Base-by-base conservation (phyloP, 169 alveolate species). In the Blepharisma undulans region DNA sequence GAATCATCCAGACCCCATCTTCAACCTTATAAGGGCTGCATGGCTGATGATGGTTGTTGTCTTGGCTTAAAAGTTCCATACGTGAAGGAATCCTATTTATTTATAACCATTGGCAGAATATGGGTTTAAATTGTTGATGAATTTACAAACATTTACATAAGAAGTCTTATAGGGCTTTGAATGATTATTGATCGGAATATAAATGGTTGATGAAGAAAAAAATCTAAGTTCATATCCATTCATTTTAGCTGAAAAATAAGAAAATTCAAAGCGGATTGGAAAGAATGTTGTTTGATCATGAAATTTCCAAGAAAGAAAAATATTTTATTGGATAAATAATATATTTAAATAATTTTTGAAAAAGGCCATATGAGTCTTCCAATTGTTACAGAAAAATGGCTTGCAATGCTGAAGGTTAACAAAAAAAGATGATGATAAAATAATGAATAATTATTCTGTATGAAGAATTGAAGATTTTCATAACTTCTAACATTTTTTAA, bases 1-100 rank as follows among this genome's bases (percentile, higher is more conserved):
- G 87, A 79, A 79, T 33, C 87, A 79, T 30, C 36, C 66, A 33
- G 27, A 79, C 61, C 71, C 87, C 87, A n/a, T 79, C 87, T 79
- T 79, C 66, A n/a, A 79, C 87, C 34, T 79, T 79, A 27, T 27
- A 25, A 74, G 80, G 80, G 66, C 66, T 48, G 66, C 66, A 48
- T 48, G 66, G 66, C 66, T 48, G 66, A 48, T 48, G 66, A 48
- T 48, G 66, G 66, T 48, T 48, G 66, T 48, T 48, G 66, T 48
- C 66, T 48, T 48, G 66, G 66, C 14, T 48, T 48, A 48, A 48
- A 48, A 48, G 66, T 48, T 48, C 66, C 66, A 48, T 48, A 48
- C 66, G 66, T 48, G 66, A 48, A 18, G 60, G 66, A 48, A 48
- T 48, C 66, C 66, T 48, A 48, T 48, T 48, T 48, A 48, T 48